Evolutionary conservation across 2,329 filamentous ascomycete species (phyloP), one percentile per base, ranked within the genome.

Genomic region (Colletotrichum tropicicola): DNA sequence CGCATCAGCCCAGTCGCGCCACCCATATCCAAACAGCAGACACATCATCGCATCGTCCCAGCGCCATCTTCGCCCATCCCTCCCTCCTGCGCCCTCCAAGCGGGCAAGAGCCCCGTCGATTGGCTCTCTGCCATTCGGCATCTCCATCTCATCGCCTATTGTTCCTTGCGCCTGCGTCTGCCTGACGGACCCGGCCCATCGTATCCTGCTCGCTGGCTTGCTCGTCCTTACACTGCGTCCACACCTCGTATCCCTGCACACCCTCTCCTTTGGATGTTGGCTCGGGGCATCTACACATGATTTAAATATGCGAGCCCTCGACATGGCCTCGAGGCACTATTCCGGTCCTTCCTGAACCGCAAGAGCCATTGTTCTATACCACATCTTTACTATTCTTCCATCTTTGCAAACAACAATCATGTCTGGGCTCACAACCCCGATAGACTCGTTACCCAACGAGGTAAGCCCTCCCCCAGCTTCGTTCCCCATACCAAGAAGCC

Each of bases 381-480:
- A 39, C 4, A 45, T 52, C 51, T 60, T 43, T 44, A 43, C 41
- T n/a, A 27, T 43, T n/a, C 19, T 45, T 27, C 27, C 52, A 54
- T 59, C 45, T 68, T 66, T 65, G 53, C 57, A 45, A 44, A 57
- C 13, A 12, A 45, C 5, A 21, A 37, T 17, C 56, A 68, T 68
- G 67, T 62, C 57, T 32, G 48, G 44, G 39, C 51, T 52, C 32
- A 41, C 8, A 6, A 35, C 59, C 10, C 37, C 49, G 8, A 71
- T 76, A 55, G 71, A 76, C 59, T 73, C 69, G 35, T 71, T 77
- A 60, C 75, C 75, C 8, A 77, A 77, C 70, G 75, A 77, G 73
- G 75, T 77, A 70, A 30, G 68, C 49, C 49, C 13, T 15, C 4
- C 23, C 13, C 44, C 4, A 6, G 8, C 6, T 19, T 7, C 21